These are phyloP conservation scores for Aspergillus glaucus DNA, from an alignment of 2,329 filamentous ascomycete species.

Conservation along the genomic window DNA sequence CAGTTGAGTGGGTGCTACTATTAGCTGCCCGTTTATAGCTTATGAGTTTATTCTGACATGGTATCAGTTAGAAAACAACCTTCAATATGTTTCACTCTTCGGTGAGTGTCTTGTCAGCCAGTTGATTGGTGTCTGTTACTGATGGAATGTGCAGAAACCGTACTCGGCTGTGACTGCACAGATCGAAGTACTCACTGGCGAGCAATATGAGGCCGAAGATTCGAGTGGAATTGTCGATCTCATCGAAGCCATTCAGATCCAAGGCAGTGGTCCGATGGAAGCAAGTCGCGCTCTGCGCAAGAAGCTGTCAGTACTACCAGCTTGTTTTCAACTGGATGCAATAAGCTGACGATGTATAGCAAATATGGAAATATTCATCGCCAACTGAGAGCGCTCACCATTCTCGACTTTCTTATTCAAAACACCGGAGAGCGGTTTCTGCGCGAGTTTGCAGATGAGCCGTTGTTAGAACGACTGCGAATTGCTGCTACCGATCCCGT, in stretches of 20 bases:
- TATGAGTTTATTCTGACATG: neutral
- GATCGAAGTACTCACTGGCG: constrained; percentile 82
- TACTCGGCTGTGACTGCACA: constrained; percentile 91
- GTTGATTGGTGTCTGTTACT: constrained; percentile 6
- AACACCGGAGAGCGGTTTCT: constrained; percentile 88
- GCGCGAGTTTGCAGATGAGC: constrained; percentile 80
- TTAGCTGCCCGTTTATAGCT: neutral
- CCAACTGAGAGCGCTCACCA: constrained; percentile 78
- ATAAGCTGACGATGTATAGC: constrained; percentile 31
- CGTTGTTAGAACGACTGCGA: constrained; percentile 81
- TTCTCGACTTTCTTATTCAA: constrained; percentile 88
- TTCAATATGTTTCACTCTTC: constrained; percentile 31
- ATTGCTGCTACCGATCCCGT: constrained; percentile 79
- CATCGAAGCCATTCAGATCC: constrained; percentile 87
- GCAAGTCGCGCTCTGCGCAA: constrained; percentile 89
- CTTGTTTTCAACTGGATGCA: neutral
- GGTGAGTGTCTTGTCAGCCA: constrained; percentile 16
- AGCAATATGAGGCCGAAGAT: constrained; percentile 85
- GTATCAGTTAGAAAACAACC: neutral
- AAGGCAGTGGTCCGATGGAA: constrained; percentile 78
- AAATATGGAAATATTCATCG: constrained; percentile 96
- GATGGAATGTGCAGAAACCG: constrained; percentile 56
- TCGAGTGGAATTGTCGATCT: constrained; percentile 87
- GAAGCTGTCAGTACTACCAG: constrained; percentile 61
- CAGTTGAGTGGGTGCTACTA: too few relatives aligned